These are phyloP conservation scores for Ophiosphaerella narmari DNA, from an alignment of 2,329 filamentous ascomycete species.

Conservation along the genomic window DNA sequence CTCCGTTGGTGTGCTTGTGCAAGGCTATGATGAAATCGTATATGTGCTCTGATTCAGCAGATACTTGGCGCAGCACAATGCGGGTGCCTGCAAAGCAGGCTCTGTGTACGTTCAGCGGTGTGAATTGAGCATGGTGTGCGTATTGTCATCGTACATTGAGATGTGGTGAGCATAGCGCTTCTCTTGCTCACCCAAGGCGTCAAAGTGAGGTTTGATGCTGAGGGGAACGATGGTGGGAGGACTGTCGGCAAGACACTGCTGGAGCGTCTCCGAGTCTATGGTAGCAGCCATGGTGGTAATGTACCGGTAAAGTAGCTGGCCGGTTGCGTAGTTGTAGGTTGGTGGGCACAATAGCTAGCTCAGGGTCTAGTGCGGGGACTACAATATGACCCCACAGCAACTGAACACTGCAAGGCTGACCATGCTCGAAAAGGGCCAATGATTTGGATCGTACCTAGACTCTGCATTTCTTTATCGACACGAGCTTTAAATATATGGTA, in stretches of 20 bases:
- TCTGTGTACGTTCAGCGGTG: conserved; percentile 23
- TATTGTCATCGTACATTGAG: conserved; percentile 36
- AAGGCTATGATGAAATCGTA: conserved; percentile 61
- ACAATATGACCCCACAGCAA: background rate
- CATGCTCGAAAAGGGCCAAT: no score
- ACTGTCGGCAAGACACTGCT: conserved; percentile 86
- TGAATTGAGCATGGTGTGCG: no score
- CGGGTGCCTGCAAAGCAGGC: conserved; percentile 56
- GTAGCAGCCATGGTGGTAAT: conserved; percentile 26
- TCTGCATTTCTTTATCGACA: no score
- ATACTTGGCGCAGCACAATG: conserved; percentile 59
- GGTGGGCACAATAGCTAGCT: background rate
- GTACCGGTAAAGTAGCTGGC: background rate
- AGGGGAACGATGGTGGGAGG: conserved; percentile 87
- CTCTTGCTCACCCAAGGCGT: conserved; percentile 73
- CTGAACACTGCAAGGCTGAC: no score
- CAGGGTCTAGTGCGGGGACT: background rate
- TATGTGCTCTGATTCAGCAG: conserved; percentile 56
- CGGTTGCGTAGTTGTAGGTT: background rate
- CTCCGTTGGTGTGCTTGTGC: conserved; percentile 53
- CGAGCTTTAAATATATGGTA: no score
- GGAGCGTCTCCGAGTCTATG: conserved; percentile 52
- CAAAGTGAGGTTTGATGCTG: conserved; percentile 91
- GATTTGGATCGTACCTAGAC: no score
- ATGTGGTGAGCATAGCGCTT: conserved; percentile 85